Percentiles rank a stretch among this genome's conserved stretches.
Conservation (phyloP, 2,329 filamentous ascomycete genomes). For the Chaetothyriales sp. region DNA sequence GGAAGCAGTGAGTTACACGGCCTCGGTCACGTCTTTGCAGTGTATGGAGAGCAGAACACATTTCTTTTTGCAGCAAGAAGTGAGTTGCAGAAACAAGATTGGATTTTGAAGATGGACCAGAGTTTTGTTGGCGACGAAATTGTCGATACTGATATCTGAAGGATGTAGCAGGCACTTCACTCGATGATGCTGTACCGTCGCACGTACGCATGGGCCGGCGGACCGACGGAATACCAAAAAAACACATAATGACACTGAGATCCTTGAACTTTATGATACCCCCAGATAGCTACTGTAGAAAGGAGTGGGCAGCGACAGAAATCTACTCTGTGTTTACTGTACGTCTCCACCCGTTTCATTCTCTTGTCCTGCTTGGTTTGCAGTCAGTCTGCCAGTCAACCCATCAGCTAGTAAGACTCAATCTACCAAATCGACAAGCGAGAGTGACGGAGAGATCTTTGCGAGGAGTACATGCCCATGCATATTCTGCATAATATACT, state of each 20-base stretch:
- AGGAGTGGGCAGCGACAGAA: neutral
- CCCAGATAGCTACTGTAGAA: neutral
- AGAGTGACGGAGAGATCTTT: too few relatives aligned
- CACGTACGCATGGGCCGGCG: neutral
- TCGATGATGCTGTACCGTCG: too few relatives aligned
- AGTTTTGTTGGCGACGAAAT: conserved; percentile 39
- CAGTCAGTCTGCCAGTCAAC: too few relatives aligned
- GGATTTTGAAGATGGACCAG: conserved; percentile 92
- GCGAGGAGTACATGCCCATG: too few relatives aligned
- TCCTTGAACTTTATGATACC: neutral
- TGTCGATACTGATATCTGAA: neutral
- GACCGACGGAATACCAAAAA: neutral
- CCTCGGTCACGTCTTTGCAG: conserved; percentile 69
- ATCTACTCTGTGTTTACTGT: neutral
- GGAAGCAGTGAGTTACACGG: conserved; percentile 24
- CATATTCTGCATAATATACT: too few relatives aligned
- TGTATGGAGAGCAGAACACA: conserved; percentile 88
- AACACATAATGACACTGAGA: neutral
- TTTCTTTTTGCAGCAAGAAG: conserved; percentile 85
- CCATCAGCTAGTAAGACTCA: too few relatives aligned
- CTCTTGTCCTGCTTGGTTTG: neutral
- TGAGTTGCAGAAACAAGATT: conserved; percentile 88
- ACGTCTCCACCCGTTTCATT: neutral
- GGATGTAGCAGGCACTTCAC: too few relatives aligned
- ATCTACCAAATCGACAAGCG: too few relatives aligned